Evolutionary conservation across 2,329 filamentous ascomycete species (phyloP), one percentile per base, ranked within the genome.

Genomic region (Ilyonectria robusta): DNA sequence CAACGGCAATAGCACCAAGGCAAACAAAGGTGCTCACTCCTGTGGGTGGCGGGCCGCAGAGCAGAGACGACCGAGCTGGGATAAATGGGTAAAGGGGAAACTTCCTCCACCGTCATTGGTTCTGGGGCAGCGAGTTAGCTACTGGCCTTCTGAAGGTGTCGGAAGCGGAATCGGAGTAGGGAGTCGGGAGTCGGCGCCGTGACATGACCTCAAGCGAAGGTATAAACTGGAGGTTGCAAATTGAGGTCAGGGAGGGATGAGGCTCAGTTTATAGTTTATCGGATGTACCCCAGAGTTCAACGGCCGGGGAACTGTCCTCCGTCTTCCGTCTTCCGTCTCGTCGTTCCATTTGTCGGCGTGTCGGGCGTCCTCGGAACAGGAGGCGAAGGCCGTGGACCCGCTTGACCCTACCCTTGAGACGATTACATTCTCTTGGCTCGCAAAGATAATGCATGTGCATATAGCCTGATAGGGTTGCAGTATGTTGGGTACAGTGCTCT

Each of bases 351-450:
- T 40, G 47, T 53, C 31, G n/a, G 70, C 26, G 26, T 59, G 46
- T 73, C 72, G 72, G 72, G 72, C 62, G 60, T 55, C 72, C 48
- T 66, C 72, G 72, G 72, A 74, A 70, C 59, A 56, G 15, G 11
- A 35, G 59, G 21, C 37, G 23, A 40, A 50, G n/a, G 19, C n/a
- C 42, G n/a, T 13, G 46, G 62, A 56, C 56, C 56, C 56, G 62
- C 56, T 56, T 31, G 47, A 50, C 47, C 47, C 46, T 29, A 48
- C 26, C 21, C 26, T 13, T 29, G 23, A 48, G 21, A 8, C 26
- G 47, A 31, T 23, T 23, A 11, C n/a, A 6, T 53, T n/a, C n/a
- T 31, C 21, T 57, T 44, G 61, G 54, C 29, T 37, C 6, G 17
- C 15, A 29, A 51, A 15, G 31, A 21, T 13, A 21, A 23, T 53